A percentile compares a stretch with the other conserved stretches of the same genome.
Conservation (phyloP, 805 yeast genomes). For the Candida krabiensis region DNA sequence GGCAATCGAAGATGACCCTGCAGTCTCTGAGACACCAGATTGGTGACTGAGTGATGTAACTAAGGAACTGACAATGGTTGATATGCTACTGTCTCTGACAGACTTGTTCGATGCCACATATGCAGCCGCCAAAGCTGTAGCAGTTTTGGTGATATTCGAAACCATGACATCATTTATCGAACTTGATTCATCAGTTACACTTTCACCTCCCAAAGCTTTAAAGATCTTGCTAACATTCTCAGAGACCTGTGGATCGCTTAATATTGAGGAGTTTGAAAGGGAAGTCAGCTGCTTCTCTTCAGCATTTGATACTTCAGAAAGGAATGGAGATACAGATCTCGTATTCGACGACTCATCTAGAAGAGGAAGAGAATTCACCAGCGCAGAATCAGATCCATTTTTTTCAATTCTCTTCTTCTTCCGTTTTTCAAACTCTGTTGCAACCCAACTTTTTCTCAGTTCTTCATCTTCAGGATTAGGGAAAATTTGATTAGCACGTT, state of each 20-base stretch:
- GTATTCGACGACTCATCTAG: background rate
- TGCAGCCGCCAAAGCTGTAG: slow-evolving; percentile 40
- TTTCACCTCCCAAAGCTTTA: slow-evolving; percentile 36
- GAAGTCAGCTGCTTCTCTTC: slow-evolving; percentile 5
- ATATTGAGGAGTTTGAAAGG: slow-evolving; percentile 9
- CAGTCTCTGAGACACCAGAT: slow-evolving; percentile 2
- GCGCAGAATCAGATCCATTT: slow-evolving; percentile 18
- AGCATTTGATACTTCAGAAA: background rate
- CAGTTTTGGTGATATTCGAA: slow-evolving; percentile 29
- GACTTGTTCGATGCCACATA: slow-evolving; percentile 31
- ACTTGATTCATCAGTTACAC: slow-evolving; percentile 9
- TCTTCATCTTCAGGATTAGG: slow-evolving; percentile 59
- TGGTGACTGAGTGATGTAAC: slow-evolving; percentile 17
- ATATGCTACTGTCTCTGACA: slow-evolving; percentile 17
- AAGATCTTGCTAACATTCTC: slow-evolving; percentile 8
- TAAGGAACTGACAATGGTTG: slow-evolving; percentile 20
- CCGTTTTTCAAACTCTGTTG: slow-evolving; percentile 66
- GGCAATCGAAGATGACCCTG: background rate
- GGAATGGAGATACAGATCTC: background rate
- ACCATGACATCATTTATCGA: slow-evolving; percentile 2
- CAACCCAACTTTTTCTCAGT: slow-evolving; percentile 66
- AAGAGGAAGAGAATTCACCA: slow-evolving; percentile 1
- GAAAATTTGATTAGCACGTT: slow-evolving; percentile 66
- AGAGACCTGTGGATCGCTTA: slow-evolving; percentile 14
- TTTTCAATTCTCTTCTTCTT: slow-evolving; percentile 56